Conservation (phyloP, 2,329 filamentous ascomycete genomes). For the Elsinoe ampelina region DNA sequence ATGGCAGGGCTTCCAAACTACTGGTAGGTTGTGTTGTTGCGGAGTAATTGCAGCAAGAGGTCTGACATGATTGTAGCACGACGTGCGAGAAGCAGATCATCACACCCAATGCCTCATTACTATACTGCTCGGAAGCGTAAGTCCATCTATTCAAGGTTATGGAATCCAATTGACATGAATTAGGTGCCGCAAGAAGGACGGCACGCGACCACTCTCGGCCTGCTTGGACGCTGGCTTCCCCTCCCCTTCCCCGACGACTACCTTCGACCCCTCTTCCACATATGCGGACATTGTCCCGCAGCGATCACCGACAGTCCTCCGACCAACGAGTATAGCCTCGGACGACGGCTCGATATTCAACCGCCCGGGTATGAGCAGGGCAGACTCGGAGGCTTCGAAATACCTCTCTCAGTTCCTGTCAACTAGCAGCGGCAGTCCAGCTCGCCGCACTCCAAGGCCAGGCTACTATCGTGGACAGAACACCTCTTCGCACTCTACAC, state of each 20-base stretch:
- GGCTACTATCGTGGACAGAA: conserved; percentile 28
- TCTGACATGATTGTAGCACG: conserved; percentile 36
- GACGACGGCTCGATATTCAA: conserved; percentile 24
- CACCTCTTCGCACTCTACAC: conserved; percentile 16
- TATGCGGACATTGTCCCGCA: conserved; percentile 38
- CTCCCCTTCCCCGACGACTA: conserved; percentile 18
- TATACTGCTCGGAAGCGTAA: conserved; percentile 58
- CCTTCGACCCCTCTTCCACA: conserved; percentile 27
- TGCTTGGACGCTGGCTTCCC: conserved; percentile 18
- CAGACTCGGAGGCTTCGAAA: conserved; percentile 32
- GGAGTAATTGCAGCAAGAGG: background rate
- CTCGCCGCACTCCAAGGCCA: conserved; percentile 23
- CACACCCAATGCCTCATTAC: conserved; percentile 48
- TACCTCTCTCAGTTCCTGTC: conserved; percentile 35
- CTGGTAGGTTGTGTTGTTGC: conserved; percentile 33
- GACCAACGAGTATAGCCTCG: conserved; percentile 28
- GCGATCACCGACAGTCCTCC: conserved; percentile 37
- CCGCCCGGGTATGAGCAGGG: conserved; percentile 12
- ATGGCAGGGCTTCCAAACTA: conserved; percentile 47
- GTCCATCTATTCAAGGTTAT: conserved; percentile 18
- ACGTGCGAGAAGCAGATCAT: conserved; percentile 59
- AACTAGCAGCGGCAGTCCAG: conserved; percentile 21
- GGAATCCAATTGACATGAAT: conserved; percentile 12
- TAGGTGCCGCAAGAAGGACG: conserved; percentile 41
- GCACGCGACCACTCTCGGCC: conserved; percentile 28